Conservation (phyloP, 2,329 filamentous ascomycete species). For the Verticillium dahliae region DNA sequence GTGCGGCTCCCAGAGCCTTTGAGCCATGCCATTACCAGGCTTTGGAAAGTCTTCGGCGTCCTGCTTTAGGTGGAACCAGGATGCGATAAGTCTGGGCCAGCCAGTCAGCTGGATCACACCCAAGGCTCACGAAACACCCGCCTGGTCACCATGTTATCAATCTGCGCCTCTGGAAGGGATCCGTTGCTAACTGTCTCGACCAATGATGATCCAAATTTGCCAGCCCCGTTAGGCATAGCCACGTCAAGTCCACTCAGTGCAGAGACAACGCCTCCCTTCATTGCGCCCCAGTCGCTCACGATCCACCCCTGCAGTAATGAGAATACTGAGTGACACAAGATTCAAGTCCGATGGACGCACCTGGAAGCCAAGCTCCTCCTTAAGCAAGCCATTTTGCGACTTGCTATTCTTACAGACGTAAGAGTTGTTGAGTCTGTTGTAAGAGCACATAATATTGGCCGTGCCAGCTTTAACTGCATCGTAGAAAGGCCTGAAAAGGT, state of each 20-base stretch:
- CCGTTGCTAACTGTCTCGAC: slow-evolving; percentile 53
- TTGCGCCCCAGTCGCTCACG: slow-evolving; percentile 61
- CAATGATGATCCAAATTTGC: slow-evolving; percentile 47
- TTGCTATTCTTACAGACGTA: slow-evolving; percentile 66
- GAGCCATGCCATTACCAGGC: slow-evolving; percentile 44
- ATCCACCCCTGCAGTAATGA: slow-evolving; percentile 43
- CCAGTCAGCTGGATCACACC: not conserved
- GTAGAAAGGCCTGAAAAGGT: slow-evolving; percentile 52
- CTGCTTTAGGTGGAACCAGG: slow-evolving; percentile 45
- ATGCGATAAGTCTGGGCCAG: slow-evolving; percentile 33
- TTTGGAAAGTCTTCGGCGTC: slow-evolving; percentile 26
- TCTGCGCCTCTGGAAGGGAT: slow-evolving; percentile 43
- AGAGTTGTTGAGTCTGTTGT: slow-evolving; percentile 66
- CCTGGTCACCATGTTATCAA: slow-evolving; percentile 53
- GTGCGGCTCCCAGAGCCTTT: slow-evolving; percentile 48
- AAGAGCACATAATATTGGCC: slow-evolving; percentile 54
- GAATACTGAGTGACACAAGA: slow-evolving; percentile 40
- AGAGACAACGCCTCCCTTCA: slow-evolving; percentile 55
- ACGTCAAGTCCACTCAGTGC: slow-evolving; percentile 64
- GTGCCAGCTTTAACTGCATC: slow-evolving; percentile 59
- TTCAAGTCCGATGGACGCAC: slow-evolving; percentile 14
- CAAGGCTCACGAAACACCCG: slow-evolving; percentile 5
- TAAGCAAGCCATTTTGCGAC: slow-evolving; percentile 60
- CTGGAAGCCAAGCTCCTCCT: slow-evolving; percentile 52
- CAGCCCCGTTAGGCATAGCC: slow-evolving; percentile 51